Evolutionary conservation across 371 early-diverging fungal species (phyloP), one percentile per base, ranked within the genome.

Genomic region (Mortierella sp.): DNA sequence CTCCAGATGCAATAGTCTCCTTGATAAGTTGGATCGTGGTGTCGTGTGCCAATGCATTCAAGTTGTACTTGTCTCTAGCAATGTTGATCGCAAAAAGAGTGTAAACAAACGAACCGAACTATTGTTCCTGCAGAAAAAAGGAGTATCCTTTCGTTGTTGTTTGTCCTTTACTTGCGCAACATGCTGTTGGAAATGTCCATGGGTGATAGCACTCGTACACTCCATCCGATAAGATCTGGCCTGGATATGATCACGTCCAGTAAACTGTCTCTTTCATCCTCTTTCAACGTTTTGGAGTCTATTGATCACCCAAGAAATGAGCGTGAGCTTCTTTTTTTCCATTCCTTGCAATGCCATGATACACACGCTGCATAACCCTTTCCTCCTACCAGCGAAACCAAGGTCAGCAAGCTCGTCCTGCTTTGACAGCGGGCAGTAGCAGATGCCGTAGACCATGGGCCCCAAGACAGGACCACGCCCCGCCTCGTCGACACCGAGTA

Each of bases 381-480:
- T n/a, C n/a, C n/a, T 31, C 26, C 24, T 86, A 95, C 94, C 97
- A 61, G 88, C 94, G 63, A 96, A 92, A 2, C 93, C 94, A 16
- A 92, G 78, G 14, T 73, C 73, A 39, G 86, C 90, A 18, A 96
- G 83, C 41, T 86, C 83, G 7, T 86, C 80, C 48, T 87, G 85
- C 31, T 84, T 84, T 6, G 87, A 82, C 4, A 87, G 51, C 0
- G 90, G 89, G 55, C 90, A 93, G 71, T 91, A 96, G 56, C 93
- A 89, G 12, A 91, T 82, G 1, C 94, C 94, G 80, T 98, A 99
- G 0, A 98, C 98, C 98, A 99, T 97, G 10, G 98, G 97, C 0
- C 98, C 96, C 1, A 99, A 84, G 5, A 99, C 98, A 5, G 99
- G 99, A 0, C 99, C 99, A 45, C 99, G 82, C 16, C 99, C 99